These are phyloP conservation scores for Alternaria sp. DNA, from an alignment of 2,329 filamentous ascomycete genomes.

Conservation along the genomic window DNA sequence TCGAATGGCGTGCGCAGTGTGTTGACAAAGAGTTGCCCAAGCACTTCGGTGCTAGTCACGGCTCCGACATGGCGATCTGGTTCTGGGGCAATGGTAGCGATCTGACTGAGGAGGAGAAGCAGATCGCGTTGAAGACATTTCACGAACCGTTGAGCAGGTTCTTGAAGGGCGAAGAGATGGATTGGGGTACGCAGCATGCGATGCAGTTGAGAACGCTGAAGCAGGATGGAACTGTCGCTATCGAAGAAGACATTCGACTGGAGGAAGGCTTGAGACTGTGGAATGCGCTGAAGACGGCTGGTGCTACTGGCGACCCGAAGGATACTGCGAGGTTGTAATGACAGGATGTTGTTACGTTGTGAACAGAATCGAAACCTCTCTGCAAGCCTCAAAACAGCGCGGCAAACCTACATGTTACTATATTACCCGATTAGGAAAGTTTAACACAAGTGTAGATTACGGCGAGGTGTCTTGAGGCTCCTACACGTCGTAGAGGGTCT, in stretches of 20 bases:
- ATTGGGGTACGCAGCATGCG: constrained; percentile 48
- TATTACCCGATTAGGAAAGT: not conserved
- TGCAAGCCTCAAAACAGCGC: not conserved
- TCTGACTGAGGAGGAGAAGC: constrained; percentile 54
- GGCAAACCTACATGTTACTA: not conserved
- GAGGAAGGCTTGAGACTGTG: constrained; percentile 58
- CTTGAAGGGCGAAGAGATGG: constrained; percentile 48
- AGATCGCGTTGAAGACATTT: constrained; percentile 45
- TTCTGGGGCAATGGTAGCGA: constrained; percentile 59
- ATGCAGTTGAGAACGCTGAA: constrained; percentile 54
- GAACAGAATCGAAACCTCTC: not conserved
- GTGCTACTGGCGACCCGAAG: constrained; percentile 15
- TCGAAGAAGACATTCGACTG: constrained; percentile 56
- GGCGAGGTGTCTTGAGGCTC: not conserved
- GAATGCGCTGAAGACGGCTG: constrained; percentile 46
- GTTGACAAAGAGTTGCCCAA: constrained; percentile 52
- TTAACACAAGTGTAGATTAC: not conserved
- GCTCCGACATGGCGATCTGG: constrained; percentile 62
- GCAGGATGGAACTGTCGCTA: constrained; percentile 53
- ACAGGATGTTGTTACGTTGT: accelerated
- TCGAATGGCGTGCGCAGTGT: constrained; percentile 60
- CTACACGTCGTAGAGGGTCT: not conserved
- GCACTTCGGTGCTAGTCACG: constrained; percentile 62
- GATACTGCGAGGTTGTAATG: constrained; percentile 15
- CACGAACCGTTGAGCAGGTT: constrained; percentile 50